Evolutionary conservation across 108 stramenopile species (phyloP).

Genomic region (Skeletonema potamos): DNA sequence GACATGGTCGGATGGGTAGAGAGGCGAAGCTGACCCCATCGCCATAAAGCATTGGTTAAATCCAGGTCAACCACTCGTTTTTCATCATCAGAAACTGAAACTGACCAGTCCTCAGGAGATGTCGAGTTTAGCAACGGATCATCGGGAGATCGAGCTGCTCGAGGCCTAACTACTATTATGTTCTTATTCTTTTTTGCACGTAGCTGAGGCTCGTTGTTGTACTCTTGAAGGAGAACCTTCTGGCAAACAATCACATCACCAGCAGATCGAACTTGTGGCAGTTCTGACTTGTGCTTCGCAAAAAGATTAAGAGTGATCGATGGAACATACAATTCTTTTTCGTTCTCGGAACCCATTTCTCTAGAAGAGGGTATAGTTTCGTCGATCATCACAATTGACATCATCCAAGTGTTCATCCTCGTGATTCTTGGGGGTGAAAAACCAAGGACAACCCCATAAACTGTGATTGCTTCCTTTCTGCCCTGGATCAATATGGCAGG

Average conservation of each 20-base stretch:
- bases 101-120: constrained; percentile 25
- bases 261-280: constrained; percentile 59
- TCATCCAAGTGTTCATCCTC: constrained; percentile 65
- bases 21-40: constrained; percentile 66
- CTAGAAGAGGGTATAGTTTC: constrained; percentile 45
- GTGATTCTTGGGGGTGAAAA: constrained; percentile 58
- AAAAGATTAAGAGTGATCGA: constrained; percentile 60
- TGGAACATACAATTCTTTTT: constrained; percentile 36
- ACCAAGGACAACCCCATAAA: constrained; percentile 63
- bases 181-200: constrained; percentile 16
- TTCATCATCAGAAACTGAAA: constrained; percentile 11
- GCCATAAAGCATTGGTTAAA: constrained; percentile 50
- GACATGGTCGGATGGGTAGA: constrained; percentile 55
- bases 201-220: constrained; percentile 36
- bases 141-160: constrained; percentile 7
- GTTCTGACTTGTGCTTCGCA: constrained; percentile 38
- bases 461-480: constrained; percentile 33
- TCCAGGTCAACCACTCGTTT: constrained; percentile 17
- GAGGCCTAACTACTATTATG: constrained; percentile 17
- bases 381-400: constrained; percentile 65
- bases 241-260: constrained; percentile 59
- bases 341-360: background rate
- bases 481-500: constrained; percentile 15
- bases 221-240: constrained; percentile 32
- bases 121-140: constrained; percentile 19